These are phyloP conservation scores for Aureococcus anophagefferens DNA, from an alignment of 108 stramenopile species.

Conservation along the genomic window DNA sequence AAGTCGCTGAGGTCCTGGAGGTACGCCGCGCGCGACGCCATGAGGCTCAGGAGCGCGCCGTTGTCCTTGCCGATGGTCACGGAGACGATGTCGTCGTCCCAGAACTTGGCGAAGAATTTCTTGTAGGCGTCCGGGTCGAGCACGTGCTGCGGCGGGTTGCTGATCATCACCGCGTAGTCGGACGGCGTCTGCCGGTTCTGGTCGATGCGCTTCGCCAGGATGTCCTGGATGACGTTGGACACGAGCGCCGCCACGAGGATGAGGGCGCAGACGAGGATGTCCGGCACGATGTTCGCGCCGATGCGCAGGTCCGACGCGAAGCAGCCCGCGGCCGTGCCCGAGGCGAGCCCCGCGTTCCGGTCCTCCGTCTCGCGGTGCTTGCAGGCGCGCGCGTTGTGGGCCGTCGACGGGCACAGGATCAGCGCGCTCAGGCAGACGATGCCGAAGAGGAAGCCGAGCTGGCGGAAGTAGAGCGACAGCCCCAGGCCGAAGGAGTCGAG, in stretches of 20 bases:
- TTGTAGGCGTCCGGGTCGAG: conserved; percentile 27
- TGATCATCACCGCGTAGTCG: conserved; percentile 21
- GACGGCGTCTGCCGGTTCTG: conserved; percentile 35
- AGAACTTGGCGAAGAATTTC: conserved; percentile 17
- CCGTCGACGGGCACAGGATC: conserved; percentile 19
- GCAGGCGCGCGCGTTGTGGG: conserved; percentile 5
- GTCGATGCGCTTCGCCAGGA: conserved; percentile 25
- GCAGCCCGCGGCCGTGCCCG: background rate
- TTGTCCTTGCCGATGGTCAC: conserved; percentile 31
- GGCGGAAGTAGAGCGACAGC: conserved; percentile 35
- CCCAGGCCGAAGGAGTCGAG: conserved; percentile 45
- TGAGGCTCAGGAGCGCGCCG: conserved; percentile 15
- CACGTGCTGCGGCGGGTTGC: conserved; percentile 13
- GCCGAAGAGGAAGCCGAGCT: conserved; percentile 24
- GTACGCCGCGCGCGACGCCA: background rate
- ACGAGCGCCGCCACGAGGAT: conserved; percentile 8
- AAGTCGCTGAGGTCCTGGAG: background rate
- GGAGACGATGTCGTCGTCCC: conserved; percentile 31
- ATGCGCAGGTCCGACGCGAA: background rate
- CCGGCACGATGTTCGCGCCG: conserved; percentile 9
- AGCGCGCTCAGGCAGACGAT: conserved; percentile 18
- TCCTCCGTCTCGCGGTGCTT: background rate
- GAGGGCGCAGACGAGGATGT: conserved; percentile 20
- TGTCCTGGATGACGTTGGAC: conserved; percentile 1
- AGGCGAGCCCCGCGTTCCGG: background rate